Percentiles rank a stretch among this genome's conserved stretches.
Conservation (phyloP, 352 stramenopile species). For the Hyaloperonospora brassicae region DNA sequence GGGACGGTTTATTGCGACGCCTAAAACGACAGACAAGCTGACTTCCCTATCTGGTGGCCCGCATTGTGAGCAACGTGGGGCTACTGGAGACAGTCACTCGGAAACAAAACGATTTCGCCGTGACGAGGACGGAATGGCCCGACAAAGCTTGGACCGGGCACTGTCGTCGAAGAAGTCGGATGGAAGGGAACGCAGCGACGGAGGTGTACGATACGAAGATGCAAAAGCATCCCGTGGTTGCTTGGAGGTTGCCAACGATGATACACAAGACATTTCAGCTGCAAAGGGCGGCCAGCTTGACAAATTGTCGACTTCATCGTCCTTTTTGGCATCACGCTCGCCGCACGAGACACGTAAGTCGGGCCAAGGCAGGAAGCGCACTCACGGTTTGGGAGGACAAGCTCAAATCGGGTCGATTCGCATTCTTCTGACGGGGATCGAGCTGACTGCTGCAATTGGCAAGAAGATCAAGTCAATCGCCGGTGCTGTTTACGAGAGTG, state of each 20-base stretch:
- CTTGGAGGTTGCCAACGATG: neutral
- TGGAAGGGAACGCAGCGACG: neutral
- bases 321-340: neutral
- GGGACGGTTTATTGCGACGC: slow-evolving; percentile 18
- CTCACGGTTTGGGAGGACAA: slow-evolving; percentile 10
- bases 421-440: slow-evolving; percentile 43
- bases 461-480: slow-evolving; percentile 42
- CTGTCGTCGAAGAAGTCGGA: slow-evolving; percentile 2
- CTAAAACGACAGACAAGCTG: slow-evolving; percentile 12
- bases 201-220: neutral
- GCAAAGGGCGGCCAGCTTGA: neutral
- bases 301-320: neutral
- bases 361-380: slow-evolving; percentile 8
- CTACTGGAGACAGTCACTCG: neutral
- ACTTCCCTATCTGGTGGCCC: slow-evolving; percentile 1
- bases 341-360: slow-evolving; percentile 4
- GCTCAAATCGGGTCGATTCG: slow-evolving; percentile 18
- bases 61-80: slow-evolving; percentile 14
- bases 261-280: neutral
- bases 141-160: slow-evolving; percentile 1
- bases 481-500: slow-evolving; percentile 34
- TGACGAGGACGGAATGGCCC: slow-evolving; percentile 1
- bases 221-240: neutral
- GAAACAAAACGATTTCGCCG: slow-evolving; percentile 23
- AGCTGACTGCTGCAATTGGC: slow-evolving; percentile 28